A percentile compares a stretch with the other conserved stretches of the same genome.
Evolutionary conservation across 2,329 filamentous ascomycete genomes (phyloP).

Genomic region (Claviceps pazoutovae): DNA sequence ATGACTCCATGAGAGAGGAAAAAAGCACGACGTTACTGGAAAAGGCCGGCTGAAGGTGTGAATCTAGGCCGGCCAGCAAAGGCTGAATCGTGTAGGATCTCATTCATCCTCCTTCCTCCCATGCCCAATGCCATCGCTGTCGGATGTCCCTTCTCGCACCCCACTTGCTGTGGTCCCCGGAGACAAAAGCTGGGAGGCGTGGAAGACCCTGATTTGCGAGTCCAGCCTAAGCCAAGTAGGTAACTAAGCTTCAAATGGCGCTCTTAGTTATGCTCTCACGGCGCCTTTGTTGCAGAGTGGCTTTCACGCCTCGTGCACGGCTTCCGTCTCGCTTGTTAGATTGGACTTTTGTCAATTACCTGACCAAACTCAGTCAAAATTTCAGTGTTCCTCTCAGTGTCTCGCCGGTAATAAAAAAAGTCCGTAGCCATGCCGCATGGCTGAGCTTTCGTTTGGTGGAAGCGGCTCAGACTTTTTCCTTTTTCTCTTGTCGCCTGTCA

Average conservation of each 20-base stretch:
- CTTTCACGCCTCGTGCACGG: slow-evolving; percentile 1
- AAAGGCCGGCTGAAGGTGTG: background rate
- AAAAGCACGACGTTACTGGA: background rate
- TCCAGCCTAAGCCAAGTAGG: background rate
- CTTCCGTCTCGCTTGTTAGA: slow-evolving; percentile 1
- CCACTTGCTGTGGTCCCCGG: slow-evolving; percentile 1
- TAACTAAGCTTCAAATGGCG: slow-evolving; percentile 3
- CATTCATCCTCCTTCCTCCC: background rate
- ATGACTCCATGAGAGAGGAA: background rate
- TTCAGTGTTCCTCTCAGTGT: background rate
- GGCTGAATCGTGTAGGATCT: slow-evolving; percentile 1
- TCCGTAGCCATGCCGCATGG: background rate
- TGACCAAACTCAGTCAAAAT: background rate
- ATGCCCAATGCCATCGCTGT: background rate
- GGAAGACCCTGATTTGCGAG: slow-evolving; percentile 1
- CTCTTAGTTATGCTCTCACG: background rate
- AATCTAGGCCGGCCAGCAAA: slow-evolving; percentile 1
- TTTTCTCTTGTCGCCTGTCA: background rate
- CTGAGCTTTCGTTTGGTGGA: background rate
- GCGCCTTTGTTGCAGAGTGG: slow-evolving; percentile 1
- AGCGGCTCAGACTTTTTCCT: background rate
- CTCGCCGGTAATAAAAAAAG: background rate
- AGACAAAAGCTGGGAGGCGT: slow-evolving; percentile 1
- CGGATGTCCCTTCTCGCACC: slow-evolving; percentile 1
- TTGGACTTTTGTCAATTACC: background rate